These are phyloP conservation scores for Penicillium turbatum DNA, from an alignment of 495 filamentous ascomycete genomes.

Conservation along the genomic window DNA sequence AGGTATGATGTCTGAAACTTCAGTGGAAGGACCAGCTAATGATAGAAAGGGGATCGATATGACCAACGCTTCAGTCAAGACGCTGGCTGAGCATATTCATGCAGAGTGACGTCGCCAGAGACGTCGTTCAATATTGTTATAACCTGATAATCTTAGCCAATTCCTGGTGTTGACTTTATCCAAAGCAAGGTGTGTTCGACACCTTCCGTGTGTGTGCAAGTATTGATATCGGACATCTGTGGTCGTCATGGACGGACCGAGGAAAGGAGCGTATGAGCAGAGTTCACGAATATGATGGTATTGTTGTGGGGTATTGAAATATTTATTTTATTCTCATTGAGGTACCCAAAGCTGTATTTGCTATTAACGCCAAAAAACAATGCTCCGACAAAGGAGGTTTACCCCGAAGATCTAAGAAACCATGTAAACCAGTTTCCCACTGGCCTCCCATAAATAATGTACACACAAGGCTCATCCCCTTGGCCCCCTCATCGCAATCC, in stretches of 20 bases:
- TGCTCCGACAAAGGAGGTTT: slow-evolving; percentile 25
- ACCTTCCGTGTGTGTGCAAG: background rate
- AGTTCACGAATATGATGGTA: background rate
- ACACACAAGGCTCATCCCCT: slow-evolving; percentile 14
- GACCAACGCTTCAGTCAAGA: slow-evolving; percentile 32
- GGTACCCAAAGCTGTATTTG: slow-evolving; percentile 24
- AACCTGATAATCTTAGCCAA: background rate
- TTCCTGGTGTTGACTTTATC: background rate
- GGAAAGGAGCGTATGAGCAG: background rate
- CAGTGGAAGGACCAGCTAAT: slow-evolving; percentile 6
- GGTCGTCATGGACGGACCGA: background rate
- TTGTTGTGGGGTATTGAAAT: slow-evolving; percentile 13
- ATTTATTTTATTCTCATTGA: slow-evolving; percentile 25
- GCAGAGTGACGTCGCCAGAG: background rate
- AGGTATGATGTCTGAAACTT: slow-evolving; percentile 15
- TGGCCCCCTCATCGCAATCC: background rate
- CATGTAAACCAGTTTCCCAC: background rate
- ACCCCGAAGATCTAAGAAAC: slow-evolving; percentile 12
- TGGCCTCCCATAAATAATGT: slow-evolving; percentile 24
- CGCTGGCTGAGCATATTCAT: slow-evolving; percentile 2
- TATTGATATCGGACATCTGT: background rate
- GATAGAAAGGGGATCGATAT: slow-evolving; percentile 30
- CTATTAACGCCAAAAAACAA: slow-evolving; percentile 28
- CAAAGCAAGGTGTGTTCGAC: background rate
- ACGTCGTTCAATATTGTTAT: background rate